phyloP scores from a whole-genome alignment of 768 basidiomycete species.

The Boletus sp. region DNA sequence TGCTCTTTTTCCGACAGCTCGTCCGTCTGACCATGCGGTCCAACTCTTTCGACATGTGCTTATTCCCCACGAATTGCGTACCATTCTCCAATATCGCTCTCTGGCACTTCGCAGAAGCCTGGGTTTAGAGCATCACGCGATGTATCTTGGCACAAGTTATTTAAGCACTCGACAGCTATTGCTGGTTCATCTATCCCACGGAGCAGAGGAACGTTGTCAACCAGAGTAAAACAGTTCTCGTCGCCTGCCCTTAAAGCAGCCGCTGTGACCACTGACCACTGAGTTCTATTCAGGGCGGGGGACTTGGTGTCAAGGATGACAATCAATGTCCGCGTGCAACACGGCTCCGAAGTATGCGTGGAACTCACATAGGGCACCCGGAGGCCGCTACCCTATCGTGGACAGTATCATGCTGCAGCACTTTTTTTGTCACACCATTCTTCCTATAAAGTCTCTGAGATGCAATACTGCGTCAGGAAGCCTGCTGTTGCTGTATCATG shows the following conservation, averaged over 20 bases:
- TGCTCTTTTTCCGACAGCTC: background rate
- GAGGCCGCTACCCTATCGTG: background rate
- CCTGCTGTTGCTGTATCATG: constrained; percentile 7
- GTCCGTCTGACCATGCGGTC: background rate
- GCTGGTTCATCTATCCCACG: background rate
- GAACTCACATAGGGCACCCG: background rate
- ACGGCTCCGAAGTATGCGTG: background rate
- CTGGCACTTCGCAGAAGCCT: background rate
- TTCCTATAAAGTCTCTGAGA: constrained; percentile 7
- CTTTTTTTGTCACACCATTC: background rate
- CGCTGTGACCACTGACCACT: background rate
- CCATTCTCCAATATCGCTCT: background rate
- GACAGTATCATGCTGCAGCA: constrained; percentile 7
- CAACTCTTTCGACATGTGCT: too few species aligned
- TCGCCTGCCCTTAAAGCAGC: background rate
- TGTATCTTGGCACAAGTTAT: background rate
- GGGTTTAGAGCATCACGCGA: background rate
- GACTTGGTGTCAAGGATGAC: background rate
- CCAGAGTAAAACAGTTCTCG: too few species aligned
- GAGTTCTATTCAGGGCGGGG: background rate
- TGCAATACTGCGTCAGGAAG: background rate
- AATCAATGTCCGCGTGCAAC: background rate
- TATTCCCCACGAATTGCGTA: background rate
- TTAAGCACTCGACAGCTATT: background rate
- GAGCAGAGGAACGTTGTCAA: background rate